These are phyloP conservation scores for Gloeophyllum trabeum DNA, from an alignment of 768 basidiomycete genomes.

Conservation along the genomic window DNA sequence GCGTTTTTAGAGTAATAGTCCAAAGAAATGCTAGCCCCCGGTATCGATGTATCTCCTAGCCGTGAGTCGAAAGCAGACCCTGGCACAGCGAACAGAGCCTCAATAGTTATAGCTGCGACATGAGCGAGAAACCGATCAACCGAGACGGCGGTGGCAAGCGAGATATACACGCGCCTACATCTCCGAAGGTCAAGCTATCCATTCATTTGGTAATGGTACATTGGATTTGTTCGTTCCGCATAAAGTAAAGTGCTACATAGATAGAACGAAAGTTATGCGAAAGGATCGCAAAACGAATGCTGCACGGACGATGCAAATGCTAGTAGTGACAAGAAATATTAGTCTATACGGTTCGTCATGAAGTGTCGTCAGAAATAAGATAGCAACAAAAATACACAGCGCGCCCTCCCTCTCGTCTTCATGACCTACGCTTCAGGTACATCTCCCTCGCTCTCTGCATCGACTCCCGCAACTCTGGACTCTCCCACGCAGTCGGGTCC, in stretches of 20 bases:
- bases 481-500: constrained; percentile 42
- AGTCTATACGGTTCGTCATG: background rate
- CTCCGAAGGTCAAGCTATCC: no score
- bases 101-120: no score
- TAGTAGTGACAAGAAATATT: background rate
- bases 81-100: no score
- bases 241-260: constrained; percentile 2
- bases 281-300: background rate
- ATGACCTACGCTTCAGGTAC: constrained; percentile 8
- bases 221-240: no score
- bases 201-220: no score
- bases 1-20: no score
- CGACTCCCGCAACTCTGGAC: constrained; percentile 53
- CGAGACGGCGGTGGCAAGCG: no score
- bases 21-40: no score
- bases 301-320: background rate
- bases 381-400: background rate
- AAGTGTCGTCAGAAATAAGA: background rate
- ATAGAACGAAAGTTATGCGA: background rate
- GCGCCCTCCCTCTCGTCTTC: constrained; percentile 2
- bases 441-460: constrained; percentile 58
- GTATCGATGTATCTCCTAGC: no score
- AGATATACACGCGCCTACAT: no score
- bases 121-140: no score
- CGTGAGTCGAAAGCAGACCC: no score